A percentile compares a stretch with the other conserved stretches of the same genome.
phyloP scores from a whole-genome alignment of 176 grass and related monocot species.

The Panicum miliaceum region DNA sequence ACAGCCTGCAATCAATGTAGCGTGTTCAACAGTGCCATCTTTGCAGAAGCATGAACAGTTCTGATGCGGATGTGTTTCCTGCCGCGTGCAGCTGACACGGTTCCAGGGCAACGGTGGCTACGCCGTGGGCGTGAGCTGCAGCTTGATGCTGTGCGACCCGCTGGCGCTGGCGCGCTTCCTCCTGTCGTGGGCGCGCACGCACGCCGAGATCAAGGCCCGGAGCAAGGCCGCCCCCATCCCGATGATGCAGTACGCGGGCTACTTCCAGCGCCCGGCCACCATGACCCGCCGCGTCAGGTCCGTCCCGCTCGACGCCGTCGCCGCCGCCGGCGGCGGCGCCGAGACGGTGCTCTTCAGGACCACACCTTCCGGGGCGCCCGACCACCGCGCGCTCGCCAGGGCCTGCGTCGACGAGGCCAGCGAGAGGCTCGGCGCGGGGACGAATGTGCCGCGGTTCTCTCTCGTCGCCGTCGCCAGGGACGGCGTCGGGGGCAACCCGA shows the following conservation, averaged over 20 bases:
- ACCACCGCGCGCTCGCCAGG: slow-evolving; percentile 43
- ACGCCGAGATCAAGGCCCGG: slow-evolving; percentile 47
- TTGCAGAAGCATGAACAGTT: not conserved
- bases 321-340: not conserved
- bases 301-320: slow-evolving; percentile 44
- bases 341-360: slow-evolving; percentile 10
- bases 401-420: slow-evolving; percentile 46
- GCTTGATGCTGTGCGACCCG: slow-evolving; percentile 71
- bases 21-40: not conserved
- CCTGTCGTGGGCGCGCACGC: slow-evolving; percentile 63
- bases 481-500: slow-evolving; percentile 5
- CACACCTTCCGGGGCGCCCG: not conserved
- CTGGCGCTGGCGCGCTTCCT: slow-evolving; percentile 66
- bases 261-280: slow-evolving; percentile 55
- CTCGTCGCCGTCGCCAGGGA: slow-evolving; percentile 36
- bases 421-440: not conserved
- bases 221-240: slow-evolving; percentile 35
- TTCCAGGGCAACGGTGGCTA: slow-evolving; percentile 70
- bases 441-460: slow-evolving; percentile 14
- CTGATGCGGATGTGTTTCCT: not conserved
- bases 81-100: slow-evolving; percentile 63
- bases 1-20: not conserved
- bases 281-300: slow-evolving; percentile 52
- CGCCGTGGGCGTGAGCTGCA: slow-evolving; percentile 74
- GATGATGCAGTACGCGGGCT: slow-evolving; percentile 65